Evolutionary conservation across 441 rosid species (phyloP).

Genomic region (Aquilaria agallochum): DNA sequence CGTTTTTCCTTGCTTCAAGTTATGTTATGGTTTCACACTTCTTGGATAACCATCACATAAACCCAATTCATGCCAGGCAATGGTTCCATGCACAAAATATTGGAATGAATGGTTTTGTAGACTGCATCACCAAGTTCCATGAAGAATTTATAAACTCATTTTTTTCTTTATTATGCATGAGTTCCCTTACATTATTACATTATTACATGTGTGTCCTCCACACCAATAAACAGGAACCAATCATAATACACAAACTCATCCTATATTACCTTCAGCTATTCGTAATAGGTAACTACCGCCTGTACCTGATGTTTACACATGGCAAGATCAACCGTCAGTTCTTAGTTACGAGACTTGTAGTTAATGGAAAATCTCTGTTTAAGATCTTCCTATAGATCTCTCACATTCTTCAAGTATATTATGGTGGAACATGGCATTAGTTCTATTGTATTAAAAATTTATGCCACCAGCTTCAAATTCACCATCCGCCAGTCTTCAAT

Average conservation of each 20-base stretch:
- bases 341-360: conserved; percentile 3
- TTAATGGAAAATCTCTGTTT: conserved; percentile 1
- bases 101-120: too few species aligned
- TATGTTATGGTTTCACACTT: too few species aligned
- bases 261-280: not conserved
- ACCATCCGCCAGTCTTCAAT: conserved; percentile 14
- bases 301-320: not conserved
- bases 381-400: conserved; percentile 14
- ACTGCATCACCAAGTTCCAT: not conserved
- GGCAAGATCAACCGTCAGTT: not conserved
- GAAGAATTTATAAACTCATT: not conserved
- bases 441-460: conserved; percentile 13
- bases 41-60: too few species aligned
- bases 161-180: too few species aligned
- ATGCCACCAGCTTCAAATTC: conserved; percentile 13
- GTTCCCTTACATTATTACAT: too few species aligned
- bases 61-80: too few species aligned
- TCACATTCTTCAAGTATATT: not conserved
- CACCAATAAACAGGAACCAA: not conserved
- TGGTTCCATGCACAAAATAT: too few species aligned
- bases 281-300: not conserved
- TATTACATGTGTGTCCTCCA: too few species aligned
- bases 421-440: not conserved
- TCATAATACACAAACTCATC: not conserved
- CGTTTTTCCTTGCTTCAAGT: too few species aligned